Percentiles rank a stretch among this genome's conserved stretches.
Evolutionary conservation across 352 stramenopile genomes (phyloP).

Genomic region (Globisporangium uncinulatum): DNA sequence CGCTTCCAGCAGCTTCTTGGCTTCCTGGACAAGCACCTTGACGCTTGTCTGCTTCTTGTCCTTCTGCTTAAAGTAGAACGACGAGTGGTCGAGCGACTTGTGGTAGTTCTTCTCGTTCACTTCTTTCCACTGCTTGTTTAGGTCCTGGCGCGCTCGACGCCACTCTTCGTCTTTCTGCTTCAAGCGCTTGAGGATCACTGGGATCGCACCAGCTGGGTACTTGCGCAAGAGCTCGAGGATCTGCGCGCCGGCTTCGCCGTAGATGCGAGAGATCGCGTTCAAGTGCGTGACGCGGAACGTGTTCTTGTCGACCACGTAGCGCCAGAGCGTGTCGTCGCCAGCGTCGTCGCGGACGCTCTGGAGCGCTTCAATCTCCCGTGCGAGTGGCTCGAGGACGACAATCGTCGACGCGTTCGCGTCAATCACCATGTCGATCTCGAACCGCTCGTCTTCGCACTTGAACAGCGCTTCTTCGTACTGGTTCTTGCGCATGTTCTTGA

Average conservation of each 20-base stretch:
- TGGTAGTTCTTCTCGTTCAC: constrained; percentile 98
- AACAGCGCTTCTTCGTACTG: constrained; percentile 99
- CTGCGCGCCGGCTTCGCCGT: constrained; percentile 91
- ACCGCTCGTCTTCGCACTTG: constrained; percentile 98
- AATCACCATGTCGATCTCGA: constrained; percentile 93
- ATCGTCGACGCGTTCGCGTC: constrained; percentile 96
- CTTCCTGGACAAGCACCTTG: constrained; percentile 90
- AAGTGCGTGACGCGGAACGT: constrained; percentile 95
- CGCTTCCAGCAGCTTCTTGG: constrained; percentile 77
- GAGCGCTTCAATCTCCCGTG: constrained; percentile 91
- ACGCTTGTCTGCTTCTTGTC: constrained; percentile 97
- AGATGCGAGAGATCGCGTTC: constrained; percentile 97
- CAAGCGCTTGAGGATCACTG: constrained; percentile 96
- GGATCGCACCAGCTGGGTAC: constrained; percentile 96
- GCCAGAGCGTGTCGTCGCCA: constrained; percentile 69
- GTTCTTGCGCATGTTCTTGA: constrained; percentile 99
- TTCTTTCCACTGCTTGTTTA: constrained; percentile 98
- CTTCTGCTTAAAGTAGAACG: constrained; percentile 98
- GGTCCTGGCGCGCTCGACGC: constrained; percentile 85
- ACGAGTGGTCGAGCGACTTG: constrained; percentile 98
- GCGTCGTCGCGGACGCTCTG: constrained; percentile 45
- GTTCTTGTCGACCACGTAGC: constrained; percentile 92
- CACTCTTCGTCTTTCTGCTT: constrained; percentile 99
- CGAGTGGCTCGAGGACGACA: constrained; percentile 93
- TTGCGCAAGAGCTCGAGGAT: constrained; percentile 94